phyloP scores from a whole-genome alignment of 108 stramenopile species.

The Cyclotella baltica region DNA sequence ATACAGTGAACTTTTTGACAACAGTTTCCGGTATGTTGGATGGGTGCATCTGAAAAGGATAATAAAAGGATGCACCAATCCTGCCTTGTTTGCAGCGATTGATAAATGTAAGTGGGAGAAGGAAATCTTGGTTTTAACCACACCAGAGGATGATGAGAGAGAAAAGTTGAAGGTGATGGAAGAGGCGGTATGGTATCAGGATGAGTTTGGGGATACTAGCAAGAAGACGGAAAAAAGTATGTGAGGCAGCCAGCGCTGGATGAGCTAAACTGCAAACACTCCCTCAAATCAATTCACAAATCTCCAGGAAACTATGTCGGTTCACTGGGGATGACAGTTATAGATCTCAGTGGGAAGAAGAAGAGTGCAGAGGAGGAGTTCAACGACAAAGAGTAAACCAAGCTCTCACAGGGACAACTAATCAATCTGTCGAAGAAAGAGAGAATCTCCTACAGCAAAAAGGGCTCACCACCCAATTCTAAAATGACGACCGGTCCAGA shows the following conservation, averaged over 20 bases:
- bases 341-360: neutral
- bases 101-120: constrained; percentile 3
- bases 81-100: neutral
- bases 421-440: neutral
- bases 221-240: neutral
- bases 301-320: no score
- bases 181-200: constrained; percentile 7
- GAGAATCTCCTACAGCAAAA: neutral
- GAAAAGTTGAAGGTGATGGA: neutral
- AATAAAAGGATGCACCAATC: neutral
- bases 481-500: no score
- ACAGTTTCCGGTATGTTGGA: neutral
- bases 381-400: neutral
- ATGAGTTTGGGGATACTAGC: constrained; percentile 2
- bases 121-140: neutral
- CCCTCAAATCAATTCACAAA: neutral
- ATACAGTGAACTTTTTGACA: neutral
- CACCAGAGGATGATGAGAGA: neutral
- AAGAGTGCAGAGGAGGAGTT: neutral
- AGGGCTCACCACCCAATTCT: constrained; percentile 19
- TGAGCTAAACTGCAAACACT: constrained; percentile 5
- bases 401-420: neutral
- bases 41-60: neutral
- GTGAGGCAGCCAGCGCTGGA: neutral
- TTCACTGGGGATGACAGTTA: no score